Percentiles rank a stretch among this genome's conserved stretches.
These are phyloP conservation scores for Termitomyces sp. DNA, from an alignment of 768 basidiomycete species.

Conservation along the genomic window DNA sequence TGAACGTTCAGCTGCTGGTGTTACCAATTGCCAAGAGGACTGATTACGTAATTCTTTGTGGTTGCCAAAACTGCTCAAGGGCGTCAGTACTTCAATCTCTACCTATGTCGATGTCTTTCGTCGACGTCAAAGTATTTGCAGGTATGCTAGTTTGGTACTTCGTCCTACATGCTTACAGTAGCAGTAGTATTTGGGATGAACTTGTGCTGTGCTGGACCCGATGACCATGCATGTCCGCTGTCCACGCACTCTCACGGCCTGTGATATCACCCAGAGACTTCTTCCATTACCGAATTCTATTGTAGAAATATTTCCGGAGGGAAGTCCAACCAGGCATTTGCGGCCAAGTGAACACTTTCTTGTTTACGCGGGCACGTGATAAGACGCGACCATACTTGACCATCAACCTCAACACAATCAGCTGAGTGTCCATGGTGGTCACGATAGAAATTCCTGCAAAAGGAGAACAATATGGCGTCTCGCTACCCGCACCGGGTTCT, in stretches of 20 bases:
- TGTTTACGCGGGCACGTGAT: conserved; percentile 19
- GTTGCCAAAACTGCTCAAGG: background rate
- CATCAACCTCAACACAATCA: background rate
- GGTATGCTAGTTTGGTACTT: background rate
- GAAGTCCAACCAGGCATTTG: background rate
- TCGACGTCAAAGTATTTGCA: background rate
- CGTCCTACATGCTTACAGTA: background rate
- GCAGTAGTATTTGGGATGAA: background rate
- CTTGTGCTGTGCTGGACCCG: background rate
- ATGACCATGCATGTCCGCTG: background rate
- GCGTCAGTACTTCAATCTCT: background rate
- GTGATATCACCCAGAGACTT: background rate
- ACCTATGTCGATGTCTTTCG: background rate
- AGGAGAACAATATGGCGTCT: conserved; percentile 50
- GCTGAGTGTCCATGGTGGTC: background rate
- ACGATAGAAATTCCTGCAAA: conserved; percentile 41
- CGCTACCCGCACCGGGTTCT: conserved; percentile 36
- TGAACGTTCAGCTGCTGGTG: background rate
- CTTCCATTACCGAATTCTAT: background rate
- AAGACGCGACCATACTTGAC: conserved; percentile 9
- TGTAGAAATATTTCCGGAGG: background rate
- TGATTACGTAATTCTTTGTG: conserved; percentile 9
- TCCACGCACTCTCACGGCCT: background rate
- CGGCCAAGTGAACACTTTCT: background rate
- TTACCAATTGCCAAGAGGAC: background rate